Evolutionary conservation across 1,284 basidiomycete species (phyloP).

Genomic region (Kalmanozyma brasiliensis): DNA sequence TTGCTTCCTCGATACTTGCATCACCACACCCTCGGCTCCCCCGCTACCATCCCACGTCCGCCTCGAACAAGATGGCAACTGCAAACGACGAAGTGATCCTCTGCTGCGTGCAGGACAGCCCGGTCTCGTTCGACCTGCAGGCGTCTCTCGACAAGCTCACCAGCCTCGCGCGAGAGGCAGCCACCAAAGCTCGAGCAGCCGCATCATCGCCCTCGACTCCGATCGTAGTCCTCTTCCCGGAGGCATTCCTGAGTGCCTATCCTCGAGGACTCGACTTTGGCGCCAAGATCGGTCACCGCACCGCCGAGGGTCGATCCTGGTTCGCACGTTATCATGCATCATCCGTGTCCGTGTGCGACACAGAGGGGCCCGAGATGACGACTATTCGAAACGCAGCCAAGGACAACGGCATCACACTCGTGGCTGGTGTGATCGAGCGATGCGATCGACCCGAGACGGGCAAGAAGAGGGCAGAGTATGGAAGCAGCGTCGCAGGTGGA

Average conservation of each 20-base stretch:
- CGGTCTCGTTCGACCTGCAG: conserved; percentile 41
- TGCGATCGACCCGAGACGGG: conserved; percentile 56
- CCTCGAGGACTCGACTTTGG: conserved; percentile 65
- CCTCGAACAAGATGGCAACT: background rate
- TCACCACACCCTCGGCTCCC: background rate
- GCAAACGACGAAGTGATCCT: conserved; percentile 35
- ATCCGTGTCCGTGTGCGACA: conserved; percentile 44
- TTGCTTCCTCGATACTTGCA: background rate
- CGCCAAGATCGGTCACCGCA: conserved; percentile 47
- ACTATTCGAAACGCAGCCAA: conserved; percentile 29
- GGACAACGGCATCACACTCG: conserved; percentile 68
- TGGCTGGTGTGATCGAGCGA: conserved; percentile 77
- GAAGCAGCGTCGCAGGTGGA: conserved; percentile 66
- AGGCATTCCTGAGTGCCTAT: conserved; percentile 73
- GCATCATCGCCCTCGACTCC: conserved; percentile 12
- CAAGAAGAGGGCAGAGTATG: conserved; percentile 30
- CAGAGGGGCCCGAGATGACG: conserved; percentile 41
- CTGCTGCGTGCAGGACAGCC: conserved; percentile 49
- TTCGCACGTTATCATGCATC: conserved; percentile 42
- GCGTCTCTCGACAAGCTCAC: conserved; percentile 48
- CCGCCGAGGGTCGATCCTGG: conserved; percentile 47
- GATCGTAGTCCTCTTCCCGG: conserved; percentile 76
- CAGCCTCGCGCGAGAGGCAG: conserved; percentile 38
- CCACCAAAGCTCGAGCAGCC: conserved; percentile 26
- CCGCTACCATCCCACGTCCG: background rate